Evolutionary conservation across 148 eudicot species (phyloP).

Genomic region (Rhododendron simsii): DNA sequence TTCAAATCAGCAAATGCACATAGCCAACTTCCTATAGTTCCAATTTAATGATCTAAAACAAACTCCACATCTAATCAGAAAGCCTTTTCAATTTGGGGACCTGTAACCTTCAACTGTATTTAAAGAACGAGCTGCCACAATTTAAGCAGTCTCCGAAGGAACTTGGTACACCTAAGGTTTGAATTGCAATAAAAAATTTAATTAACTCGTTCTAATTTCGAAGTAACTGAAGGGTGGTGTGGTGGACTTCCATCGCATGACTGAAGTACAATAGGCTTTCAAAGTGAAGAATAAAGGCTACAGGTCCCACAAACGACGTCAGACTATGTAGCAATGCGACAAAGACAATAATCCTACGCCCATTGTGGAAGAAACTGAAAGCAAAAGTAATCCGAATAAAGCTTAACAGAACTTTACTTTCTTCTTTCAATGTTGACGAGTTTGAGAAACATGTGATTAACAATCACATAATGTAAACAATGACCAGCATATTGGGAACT

Average conservation of each 20-base stretch:
- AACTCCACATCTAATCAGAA: not conserved
- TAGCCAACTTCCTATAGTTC: not conserved
- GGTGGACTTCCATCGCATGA: not conserved
- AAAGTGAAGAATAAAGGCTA: not conserved
- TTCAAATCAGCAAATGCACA: not conserved
- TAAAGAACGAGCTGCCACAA: not conserved
- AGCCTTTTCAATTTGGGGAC: not conserved
- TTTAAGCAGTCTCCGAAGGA: not conserved
- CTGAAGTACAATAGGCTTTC: not conserved
- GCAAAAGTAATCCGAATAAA: not conserved
- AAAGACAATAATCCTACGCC: not conserved
- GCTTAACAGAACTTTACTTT: not conserved
- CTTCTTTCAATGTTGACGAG: not conserved
- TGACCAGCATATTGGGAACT: not conserved
- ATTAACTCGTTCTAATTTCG: not conserved
- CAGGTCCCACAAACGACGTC: not conserved
- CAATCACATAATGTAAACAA: not conserved
- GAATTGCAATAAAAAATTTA: not conserved
- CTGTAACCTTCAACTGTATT: not conserved
- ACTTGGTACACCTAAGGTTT: not conserved
- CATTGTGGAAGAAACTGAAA: not conserved
- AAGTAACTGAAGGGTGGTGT: not conserved
- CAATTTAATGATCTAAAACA: not conserved
- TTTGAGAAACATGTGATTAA: not conserved
- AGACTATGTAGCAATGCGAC: not conserved